These are phyloP conservation scores for Coccomyxa sp. DNA, from an alignment of 139 green algal species.

Conservation along the genomic window DNA sequence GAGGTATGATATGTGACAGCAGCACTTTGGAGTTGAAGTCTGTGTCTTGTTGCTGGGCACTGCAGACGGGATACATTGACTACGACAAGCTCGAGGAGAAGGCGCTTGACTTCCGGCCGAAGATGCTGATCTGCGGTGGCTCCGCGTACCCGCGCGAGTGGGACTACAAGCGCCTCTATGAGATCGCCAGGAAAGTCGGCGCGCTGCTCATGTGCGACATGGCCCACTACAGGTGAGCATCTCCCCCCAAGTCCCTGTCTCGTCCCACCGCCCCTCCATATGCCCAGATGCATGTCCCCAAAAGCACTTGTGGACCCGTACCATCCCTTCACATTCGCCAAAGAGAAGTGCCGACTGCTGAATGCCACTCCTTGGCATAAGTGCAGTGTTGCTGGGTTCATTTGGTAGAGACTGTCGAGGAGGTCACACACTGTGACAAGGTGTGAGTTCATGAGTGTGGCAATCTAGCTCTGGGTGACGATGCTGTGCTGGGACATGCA, in stretches of 20 bases:
- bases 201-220: conserved; percentile 83
- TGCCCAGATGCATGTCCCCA: no score
- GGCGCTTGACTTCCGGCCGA: conserved; percentile 78
- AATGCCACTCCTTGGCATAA: no score
- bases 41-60: background rate
- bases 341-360: no score
- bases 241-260: background rate
- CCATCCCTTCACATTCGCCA: no score
- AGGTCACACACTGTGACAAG: no score
- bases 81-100: conserved; percentile 83
- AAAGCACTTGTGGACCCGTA: no score
- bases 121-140: conserved; percentile 80
- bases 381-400: no score
- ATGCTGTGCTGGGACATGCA: conserved; percentile 13
- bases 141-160: conserved; percentile 80
- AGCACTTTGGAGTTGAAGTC: background rate
- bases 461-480: no score
- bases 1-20: no score
- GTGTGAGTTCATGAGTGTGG: no score
- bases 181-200: conserved; percentile 73
- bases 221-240: conserved; percentile 67
- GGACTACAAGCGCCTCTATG: conserved; percentile 72
- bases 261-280: background rate
- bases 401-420: no score
- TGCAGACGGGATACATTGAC: conserved; percentile 74